Conservation (phyloP, 1,284 basidiomycete species). For the Takashimella koratensis region DNA sequence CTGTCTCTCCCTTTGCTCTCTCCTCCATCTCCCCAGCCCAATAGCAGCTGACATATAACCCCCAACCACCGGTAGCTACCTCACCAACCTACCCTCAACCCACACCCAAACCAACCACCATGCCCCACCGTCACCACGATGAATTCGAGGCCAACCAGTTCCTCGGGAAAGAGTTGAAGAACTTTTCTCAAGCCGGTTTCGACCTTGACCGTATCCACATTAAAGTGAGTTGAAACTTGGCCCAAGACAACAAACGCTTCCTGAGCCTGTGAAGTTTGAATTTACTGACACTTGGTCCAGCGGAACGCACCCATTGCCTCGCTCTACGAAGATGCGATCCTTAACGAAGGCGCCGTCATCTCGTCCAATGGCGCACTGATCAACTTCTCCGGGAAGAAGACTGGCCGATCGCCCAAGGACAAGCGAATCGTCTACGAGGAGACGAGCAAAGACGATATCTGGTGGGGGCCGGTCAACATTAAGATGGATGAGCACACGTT, state of each 20-base stretch:
- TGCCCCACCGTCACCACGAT: constrained; percentile 36
- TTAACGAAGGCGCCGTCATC: constrained; percentile 97
- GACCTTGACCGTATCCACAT: constrained; percentile 66
- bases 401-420: constrained; percentile 96
- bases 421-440: constrained; percentile 99
- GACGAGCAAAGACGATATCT: constrained; percentile 93
- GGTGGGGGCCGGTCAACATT: constrained; percentile 99
- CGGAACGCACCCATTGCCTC: constrained; percentile 93
- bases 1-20: too few species aligned
- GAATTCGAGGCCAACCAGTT: constrained; percentile 50
- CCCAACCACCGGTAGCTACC: too few species aligned
- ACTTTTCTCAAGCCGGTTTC: constrained; percentile 99
- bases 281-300: constrained; percentile 51
- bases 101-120: constrained; percentile 1
- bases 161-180: constrained; percentile 87
- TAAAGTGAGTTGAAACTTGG: constrained; percentile 40
- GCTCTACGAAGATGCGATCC: constrained; percentile 97
- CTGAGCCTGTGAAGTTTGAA: neutral
- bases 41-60: too few species aligned
- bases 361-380: constrained; percentile 94
- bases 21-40: too few species aligned
- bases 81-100: too few species aligned
- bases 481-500: constrained; percentile 97
- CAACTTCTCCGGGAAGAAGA: constrained; percentile 99
- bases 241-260: too few species aligned